phyloP scores from a whole-genome alignment of 2,329 filamentous ascomycete genomes.

The Neonectria magnoliae region DNA sequence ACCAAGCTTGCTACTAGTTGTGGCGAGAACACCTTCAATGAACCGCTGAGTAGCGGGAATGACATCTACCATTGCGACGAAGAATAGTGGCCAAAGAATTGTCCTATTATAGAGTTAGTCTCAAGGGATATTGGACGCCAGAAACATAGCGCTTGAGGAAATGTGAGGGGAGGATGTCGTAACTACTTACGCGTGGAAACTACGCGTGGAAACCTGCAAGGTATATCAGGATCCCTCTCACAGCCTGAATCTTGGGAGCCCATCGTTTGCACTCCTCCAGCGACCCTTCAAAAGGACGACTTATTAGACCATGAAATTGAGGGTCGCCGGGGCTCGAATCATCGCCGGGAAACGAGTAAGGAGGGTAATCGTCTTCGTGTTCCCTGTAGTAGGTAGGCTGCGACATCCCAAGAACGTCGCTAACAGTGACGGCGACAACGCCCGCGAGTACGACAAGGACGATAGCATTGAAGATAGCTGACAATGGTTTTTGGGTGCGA shows the following conservation, averaged over 20 bases:
- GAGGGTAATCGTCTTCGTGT: neutral
- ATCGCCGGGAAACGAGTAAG: neutral
- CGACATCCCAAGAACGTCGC: no score
- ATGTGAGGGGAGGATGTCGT: neutral
- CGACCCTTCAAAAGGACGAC: neutral
- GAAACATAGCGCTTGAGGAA: neutral
- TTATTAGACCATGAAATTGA: neutral
- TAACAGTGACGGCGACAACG: neutral
- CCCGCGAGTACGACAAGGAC: neutral
- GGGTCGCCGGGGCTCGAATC: neutral
- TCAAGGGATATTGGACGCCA: neutral
- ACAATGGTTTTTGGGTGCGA: neutral
- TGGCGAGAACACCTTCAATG: no score
- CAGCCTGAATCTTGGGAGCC: slow-evolving; percentile 7
- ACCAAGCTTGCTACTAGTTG: no score
- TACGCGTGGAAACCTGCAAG: neutral
- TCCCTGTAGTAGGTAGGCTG: neutral
- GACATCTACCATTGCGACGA: neutral
- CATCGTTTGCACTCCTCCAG: neutral
- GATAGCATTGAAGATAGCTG: neutral
- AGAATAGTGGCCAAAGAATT: neutral
- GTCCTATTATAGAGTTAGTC: neutral
- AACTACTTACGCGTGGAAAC: neutral
- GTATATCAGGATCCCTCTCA: neutral
- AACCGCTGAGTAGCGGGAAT: no score